Base-by-base conservation (phyloP, 352 stramenopile genomes). In the Thalassiosira hispida region DNA sequence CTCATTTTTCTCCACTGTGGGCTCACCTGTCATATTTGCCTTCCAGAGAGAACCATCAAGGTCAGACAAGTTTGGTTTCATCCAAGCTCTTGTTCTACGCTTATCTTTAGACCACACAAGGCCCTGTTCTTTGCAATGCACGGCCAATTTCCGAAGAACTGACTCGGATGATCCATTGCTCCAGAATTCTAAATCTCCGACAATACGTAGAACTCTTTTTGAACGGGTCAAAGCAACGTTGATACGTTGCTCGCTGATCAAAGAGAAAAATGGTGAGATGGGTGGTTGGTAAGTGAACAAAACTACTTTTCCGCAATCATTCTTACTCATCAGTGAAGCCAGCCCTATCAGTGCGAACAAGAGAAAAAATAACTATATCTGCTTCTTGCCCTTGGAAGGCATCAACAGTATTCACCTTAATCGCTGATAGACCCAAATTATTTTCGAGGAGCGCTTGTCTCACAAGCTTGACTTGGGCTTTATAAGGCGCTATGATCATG, bases 401-500 rank as follows among this genome's bases (percentile, higher is more conserved):
- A 55, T 79, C 74, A 29, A 83, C 74, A 27, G 74, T 75, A 29
- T 67, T 27, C 14, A 73, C 49, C 29, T 64, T 62, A 18, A 73
- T 16, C 56, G 74, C 67, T 8, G 2, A 18, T 11, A 52, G n/a
- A n/a, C n/a, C n/a, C 18, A 52, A 29, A 5, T 71, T 70, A 0
- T 22, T 44, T 65, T 71, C 23, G 38, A 9, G 52, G 18, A 78
- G 60, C 44, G 64, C 42, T 22, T 64, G 61, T 65, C n/a, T 38
- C 12, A 78, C 18, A 27, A 79, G 46, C 44, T 69, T 38, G 18
- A 74, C 74, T 38, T 83, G 74, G 12, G 74, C 57, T 62, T 47
- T 53, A 42, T 83, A 83, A 38, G 74, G 74, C 27, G 74, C 69
- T 22, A 83, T 83, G 20, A 83, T 25, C 44, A 83, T 79, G 46